Conservation (phyloP, 148 eudicot genomes). For the Vaccinium macrocarpon region DNA sequence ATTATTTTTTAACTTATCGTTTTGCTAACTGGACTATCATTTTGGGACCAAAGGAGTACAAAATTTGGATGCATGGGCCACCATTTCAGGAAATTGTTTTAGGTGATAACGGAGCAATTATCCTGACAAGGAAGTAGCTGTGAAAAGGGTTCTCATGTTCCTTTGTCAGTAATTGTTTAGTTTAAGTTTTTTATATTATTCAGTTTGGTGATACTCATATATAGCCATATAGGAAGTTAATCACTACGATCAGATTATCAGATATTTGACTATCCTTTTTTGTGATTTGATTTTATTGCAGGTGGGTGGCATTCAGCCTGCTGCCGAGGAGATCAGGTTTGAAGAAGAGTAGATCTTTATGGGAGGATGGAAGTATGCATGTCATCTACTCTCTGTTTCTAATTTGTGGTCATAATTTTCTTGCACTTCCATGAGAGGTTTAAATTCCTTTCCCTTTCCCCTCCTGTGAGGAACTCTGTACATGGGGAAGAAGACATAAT, state of each 20-base stretch:
- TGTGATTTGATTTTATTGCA: constrained; percentile 13
- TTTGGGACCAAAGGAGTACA: not conserved
- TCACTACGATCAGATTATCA: not conserved
- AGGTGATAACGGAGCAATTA: not conserved
- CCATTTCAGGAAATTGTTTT: not conserved
- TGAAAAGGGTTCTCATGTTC: not conserved
- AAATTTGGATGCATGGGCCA: not conserved
- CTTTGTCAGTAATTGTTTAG: not conserved
- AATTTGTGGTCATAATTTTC: not conserved
- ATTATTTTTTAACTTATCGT: no score
- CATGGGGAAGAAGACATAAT: not conserved
- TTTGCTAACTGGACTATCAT: no score
- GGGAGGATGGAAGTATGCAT: not conserved
- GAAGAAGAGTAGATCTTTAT: constrained; percentile 27
- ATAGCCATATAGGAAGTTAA: not conserved
- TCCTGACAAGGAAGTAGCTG: not conserved
- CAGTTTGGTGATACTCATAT: not conserved
- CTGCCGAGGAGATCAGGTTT: constrained; percentile 46
- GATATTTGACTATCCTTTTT: not conserved
- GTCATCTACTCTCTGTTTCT: not conserved
- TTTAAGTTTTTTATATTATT: not conserved
- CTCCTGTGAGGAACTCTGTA: not conserved
- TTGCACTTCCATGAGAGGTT: not conserved
- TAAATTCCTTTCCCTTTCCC: not conserved
- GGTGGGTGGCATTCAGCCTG: constrained; percentile 40